These are phyloP conservation scores for Aspergillus costaricaensis DNA, from an alignment of 2,329 filamentous ascomycete species.

Conservation along the genomic window DNA sequence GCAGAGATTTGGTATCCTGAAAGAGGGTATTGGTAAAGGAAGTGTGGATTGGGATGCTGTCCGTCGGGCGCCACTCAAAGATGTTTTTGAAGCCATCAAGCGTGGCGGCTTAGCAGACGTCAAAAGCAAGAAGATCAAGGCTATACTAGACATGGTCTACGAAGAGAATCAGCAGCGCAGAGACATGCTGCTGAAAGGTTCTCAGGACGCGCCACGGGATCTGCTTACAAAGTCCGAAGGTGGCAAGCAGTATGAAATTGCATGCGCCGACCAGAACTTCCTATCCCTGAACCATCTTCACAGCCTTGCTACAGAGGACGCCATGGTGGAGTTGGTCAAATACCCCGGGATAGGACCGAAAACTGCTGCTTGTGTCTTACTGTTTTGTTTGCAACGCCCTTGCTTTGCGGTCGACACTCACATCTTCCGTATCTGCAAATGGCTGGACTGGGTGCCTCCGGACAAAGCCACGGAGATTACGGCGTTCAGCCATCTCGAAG, in stretches of 20 bases:
- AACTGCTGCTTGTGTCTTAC: constrained; percentile 64
- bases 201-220: constrained; percentile 47
- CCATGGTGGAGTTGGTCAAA: constrained; percentile 58
- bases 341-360: constrained; percentile 68
- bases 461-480: constrained; percentile 48
- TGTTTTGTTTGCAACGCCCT: constrained; percentile 65
- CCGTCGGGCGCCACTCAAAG: constrained; percentile 57
- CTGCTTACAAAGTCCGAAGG: constrained; percentile 44
- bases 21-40: constrained; percentile 66
- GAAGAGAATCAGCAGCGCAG: constrained; percentile 65
- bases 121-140: constrained; percentile 73
- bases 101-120: constrained; percentile 68
- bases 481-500: constrained; percentile 62
- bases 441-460: constrained; percentile 63
- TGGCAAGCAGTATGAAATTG: constrained; percentile 60
- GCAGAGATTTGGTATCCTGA: constrained; percentile 62
- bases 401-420: constrained; percentile 68
- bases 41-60: constrained; percentile 77
- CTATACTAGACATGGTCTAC: constrained; percentile 71
- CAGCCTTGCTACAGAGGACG: constrained; percentile 56
- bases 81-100: constrained; percentile 70
- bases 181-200: constrained; percentile 51
- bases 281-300: constrained; percentile 67
- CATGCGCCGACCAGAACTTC: constrained; percentile 58
- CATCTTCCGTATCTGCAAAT: constrained; percentile 64